Base-by-base conservation (phyloP, 148 eudicot genomes). In the Fagopyrum homotropicum region DNA sequence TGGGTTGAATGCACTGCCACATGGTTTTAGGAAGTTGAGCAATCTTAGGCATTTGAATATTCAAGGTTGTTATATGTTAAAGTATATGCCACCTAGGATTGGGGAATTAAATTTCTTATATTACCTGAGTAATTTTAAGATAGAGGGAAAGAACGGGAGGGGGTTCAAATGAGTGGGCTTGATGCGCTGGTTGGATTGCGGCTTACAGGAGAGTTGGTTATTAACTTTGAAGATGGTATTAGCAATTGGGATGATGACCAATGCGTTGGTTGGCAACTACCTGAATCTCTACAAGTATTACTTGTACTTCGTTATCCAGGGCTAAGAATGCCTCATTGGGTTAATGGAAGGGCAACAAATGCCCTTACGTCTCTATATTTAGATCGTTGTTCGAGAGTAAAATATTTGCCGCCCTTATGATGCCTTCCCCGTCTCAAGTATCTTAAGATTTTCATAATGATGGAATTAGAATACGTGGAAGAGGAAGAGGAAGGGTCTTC, bases 61-160 rank as follows among this genome's bases (percentile, higher is more conserved):
- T 29, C 26, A 22, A 47, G 17, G 6, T 9, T 81, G 80, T 30
- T 43, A 44, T 30, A 60, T 43, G 4, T 26, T 81, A 50, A 49
- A 2, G 12, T 7, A n/a, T 69, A 47, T 80, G 79, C 79, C 79
- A 17, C 17, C 69, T 2, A 74, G 74, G 19, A 1, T 75, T 63
- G 79, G 63, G 14, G 72, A 9, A n/a, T 22, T 80, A 45, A 76
- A 73, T 44, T 11, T 26, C 51, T 79, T 80, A 19, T 55, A 50
- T 3, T 35, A 35, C 40, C 3, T 35, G 40, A 35, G 35, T 30
- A 1, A 1, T 30, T 30, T 30, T 30, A 30, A 50, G 6, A 14
- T 49, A n/a, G n/a, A 12, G 8, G n/a, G n/a, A 55, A 16, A 16
- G 59, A 15, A 5, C 15, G 9, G 52, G 52, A 12, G 2, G 52